A percentile compares a stretch with the other conserved stretches of the same genome.
These are phyloP conservation scores for Colletotrichum navitas DNA, from an alignment of 2,329 filamentous ascomycete genomes.

Conservation along the genomic window DNA sequence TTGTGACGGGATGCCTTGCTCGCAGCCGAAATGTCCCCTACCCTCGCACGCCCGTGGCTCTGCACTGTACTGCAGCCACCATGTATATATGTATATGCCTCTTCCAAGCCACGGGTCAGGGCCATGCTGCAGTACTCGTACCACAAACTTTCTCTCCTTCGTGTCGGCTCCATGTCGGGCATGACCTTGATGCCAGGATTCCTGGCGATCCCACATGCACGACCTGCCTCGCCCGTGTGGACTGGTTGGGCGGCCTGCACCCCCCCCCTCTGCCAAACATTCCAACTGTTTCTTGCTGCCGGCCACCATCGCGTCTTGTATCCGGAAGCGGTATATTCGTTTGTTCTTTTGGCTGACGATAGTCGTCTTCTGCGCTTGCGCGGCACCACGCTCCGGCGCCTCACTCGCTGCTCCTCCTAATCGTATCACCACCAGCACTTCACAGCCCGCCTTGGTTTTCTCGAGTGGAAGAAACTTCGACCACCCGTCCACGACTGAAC, in stretches of 20 bases:
- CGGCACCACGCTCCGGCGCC: constrained; percentile 17
- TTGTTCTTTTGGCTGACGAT: constrained; percentile 3
- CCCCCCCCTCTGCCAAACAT: background rate
- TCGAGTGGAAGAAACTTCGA: background rate
- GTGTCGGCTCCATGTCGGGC: constrained; percentile 10
- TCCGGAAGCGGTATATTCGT: constrained; percentile 4
- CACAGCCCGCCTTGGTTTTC: constrained; percentile 20
- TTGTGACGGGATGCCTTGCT: background rate
- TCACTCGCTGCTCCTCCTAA: background rate
- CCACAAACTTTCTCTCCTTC: background rate
- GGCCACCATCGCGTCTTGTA: constrained; percentile 13
- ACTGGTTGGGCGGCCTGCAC: constrained; percentile 1
- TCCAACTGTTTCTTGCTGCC: background rate
- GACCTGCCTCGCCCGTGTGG: constrained; percentile 14
- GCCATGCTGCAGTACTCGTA: constrained; percentile 22
- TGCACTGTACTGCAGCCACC: background rate
- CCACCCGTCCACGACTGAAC: background rate
- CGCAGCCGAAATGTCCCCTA: background rate
- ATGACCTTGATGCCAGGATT: constrained; percentile 4
- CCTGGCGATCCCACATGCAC: constrained; percentile 25
- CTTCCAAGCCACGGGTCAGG: constrained; percentile 16
- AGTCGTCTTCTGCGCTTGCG: constrained; percentile 12
- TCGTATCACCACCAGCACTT: constrained; percentile 7
- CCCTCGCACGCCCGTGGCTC: background rate
- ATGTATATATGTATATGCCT: constrained; percentile 8